These are phyloP conservation scores for Pseudisothecium myosuroides DNA, from an alignment of 225 moss, liverwort and hornwort genomes.

Conservation along the genomic window DNA sequence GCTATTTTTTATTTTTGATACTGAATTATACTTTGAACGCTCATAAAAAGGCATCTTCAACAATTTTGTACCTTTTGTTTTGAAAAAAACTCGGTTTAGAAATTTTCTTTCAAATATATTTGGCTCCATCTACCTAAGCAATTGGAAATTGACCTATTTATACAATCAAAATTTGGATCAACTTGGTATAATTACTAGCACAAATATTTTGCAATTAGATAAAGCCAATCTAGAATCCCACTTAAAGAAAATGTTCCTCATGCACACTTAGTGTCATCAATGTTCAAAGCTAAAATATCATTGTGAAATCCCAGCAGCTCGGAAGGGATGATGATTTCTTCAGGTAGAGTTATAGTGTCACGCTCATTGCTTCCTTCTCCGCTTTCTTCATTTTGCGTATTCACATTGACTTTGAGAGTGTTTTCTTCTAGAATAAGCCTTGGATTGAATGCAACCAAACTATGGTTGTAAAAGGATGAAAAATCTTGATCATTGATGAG, in stretches of 20 bases:
- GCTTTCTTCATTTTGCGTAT: not conserved
- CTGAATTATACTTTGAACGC: not conserved
- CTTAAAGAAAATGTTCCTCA: not conserved
- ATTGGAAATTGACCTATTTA: not conserved
- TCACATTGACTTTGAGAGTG: not conserved
- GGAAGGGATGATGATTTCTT: not conserved
- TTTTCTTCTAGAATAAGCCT: too few relatives aligned
- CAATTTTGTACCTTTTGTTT: not conserved
- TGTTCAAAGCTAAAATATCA: not conserved
- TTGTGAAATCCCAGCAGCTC: too few relatives aligned
- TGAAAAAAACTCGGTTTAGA: not conserved
- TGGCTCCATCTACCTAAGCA: not conserved
- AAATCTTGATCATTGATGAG: not conserved
- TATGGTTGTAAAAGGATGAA: not conserved
- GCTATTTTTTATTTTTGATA: not conserved
- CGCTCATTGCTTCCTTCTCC: not conserved
- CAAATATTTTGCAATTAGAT: not conserved
- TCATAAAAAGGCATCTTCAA: not conserved
- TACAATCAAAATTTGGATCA: not conserved
- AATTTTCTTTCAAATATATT: not conserved
- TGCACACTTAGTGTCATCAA: rapidly evolving
- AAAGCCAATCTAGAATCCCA: not conserved
- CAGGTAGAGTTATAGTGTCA: not conserved
- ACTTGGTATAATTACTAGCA: not conserved
- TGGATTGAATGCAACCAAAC: not conserved